phyloP scores from a whole-genome alignment of 176 grass and related monocot species.

The Aegilops tauschii region DNA sequence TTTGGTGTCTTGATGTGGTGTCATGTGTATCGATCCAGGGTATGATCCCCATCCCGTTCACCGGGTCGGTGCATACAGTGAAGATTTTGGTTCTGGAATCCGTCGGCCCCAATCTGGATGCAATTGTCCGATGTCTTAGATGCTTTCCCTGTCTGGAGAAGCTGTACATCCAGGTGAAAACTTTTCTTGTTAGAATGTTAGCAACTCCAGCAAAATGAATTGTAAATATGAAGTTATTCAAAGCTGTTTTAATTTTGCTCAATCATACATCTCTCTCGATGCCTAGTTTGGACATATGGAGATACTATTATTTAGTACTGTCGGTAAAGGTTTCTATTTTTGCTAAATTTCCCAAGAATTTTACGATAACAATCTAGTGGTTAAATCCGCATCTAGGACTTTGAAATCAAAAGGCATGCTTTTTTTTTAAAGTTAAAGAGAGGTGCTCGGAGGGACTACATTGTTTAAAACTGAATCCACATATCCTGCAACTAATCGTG shows the following conservation, averaged over 20 bases:
- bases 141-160: constrained; percentile 6
- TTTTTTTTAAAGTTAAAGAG: too few relatives aligned
- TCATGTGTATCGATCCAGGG: neutral
- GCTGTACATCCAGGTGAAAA: neutral
- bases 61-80: too few relatives aligned
- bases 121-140: neutral
- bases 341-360: too few relatives aligned
- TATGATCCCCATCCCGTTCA: neutral
- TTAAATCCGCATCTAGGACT: neutral
- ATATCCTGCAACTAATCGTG: neutral
- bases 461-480: neutral
- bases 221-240: neutral
- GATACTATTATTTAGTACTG: neutral
- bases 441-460: too few relatives aligned
- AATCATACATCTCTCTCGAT: neutral
- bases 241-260: neutral
- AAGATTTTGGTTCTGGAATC: neutral
- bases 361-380: neutral
- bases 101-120: neutral
- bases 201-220: too few relatives aligned
- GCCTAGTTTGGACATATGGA: neutral
- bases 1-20: neutral
- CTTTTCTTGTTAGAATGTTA: too few relatives aligned
- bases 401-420: too few relatives aligned
- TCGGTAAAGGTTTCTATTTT: neutral